A percentile compares a stretch with the other conserved stretches of the same genome.
phyloP scores from a whole-genome alignment of 495 filamentous ascomycete genomes.

The Penicillium ochrochloron region DNA sequence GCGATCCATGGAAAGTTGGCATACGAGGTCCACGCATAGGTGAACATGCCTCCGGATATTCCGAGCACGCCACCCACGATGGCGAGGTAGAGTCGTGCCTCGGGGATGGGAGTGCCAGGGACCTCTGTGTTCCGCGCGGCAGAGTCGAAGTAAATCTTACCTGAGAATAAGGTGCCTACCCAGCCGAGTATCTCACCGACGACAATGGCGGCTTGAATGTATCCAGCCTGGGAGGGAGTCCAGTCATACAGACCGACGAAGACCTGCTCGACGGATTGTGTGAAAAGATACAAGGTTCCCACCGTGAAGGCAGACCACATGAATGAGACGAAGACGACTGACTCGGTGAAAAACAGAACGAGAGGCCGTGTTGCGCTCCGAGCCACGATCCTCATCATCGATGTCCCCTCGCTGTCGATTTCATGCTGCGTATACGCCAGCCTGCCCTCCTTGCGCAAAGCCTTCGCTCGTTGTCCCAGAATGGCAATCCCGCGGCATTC shows the following conservation, averaged over 20 bases:
- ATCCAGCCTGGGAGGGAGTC: slow-evolving; percentile 37
- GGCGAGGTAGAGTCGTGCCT: slow-evolving; percentile 42
- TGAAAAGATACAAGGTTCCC: slow-evolving; percentile 57
- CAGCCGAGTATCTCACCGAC: slow-evolving; percentile 42
- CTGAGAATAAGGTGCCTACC: slow-evolving; percentile 29
- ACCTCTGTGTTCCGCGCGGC: slow-evolving; percentile 36
- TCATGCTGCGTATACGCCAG: slow-evolving; percentile 44
- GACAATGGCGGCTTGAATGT: slow-evolving; percentile 45
- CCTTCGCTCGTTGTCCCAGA: slow-evolving; percentile 39
- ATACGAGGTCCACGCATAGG: slow-evolving; percentile 46
- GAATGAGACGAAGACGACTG: slow-evolving; percentile 55
- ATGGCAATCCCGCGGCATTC: slow-evolving; percentile 52
- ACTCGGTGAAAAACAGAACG: slow-evolving; percentile 55
- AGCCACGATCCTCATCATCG: slow-evolving; percentile 27
- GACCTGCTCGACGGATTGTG: slow-evolving; percentile 50
- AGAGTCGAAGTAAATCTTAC: slow-evolving; percentile 37
- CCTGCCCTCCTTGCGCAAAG: slow-evolving; percentile 34
- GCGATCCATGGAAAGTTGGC: slow-evolving; percentile 41
- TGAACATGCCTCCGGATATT: slow-evolving; percentile 44
- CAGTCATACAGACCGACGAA: slow-evolving; percentile 41
- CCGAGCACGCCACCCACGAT: slow-evolving; percentile 38
- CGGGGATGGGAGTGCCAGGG: slow-evolving; percentile 40
- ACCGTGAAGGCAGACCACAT: slow-evolving; percentile 57
- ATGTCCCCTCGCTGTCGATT: slow-evolving; percentile 34
- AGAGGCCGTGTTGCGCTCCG: slow-evolving; percentile 45